These are phyloP conservation scores for Elymus sibiricus DNA, from an alignment of 176 grass and related monocot species.

Conservation along the genomic window DNA sequence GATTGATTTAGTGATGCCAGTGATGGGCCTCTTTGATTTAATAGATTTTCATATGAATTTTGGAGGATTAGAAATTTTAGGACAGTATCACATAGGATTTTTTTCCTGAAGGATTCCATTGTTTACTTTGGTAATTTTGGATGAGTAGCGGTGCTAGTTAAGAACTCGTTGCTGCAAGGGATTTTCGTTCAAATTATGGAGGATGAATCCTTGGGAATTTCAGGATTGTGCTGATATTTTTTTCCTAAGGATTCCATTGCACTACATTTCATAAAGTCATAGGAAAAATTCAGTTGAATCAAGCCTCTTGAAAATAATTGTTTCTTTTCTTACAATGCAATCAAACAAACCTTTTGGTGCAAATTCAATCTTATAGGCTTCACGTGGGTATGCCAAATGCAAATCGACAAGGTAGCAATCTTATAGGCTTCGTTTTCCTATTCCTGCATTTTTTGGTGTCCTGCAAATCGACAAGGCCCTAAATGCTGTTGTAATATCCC, in stretches of 20 bases:
- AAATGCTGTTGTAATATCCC: background rate
- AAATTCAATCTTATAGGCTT: background rate
- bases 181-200: no score
- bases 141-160: no score
- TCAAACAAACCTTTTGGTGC: background rate
- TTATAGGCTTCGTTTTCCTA: background rate
- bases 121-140: background rate
- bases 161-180: no score
- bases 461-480: background rate
- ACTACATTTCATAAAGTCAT: background rate
- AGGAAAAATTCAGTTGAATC: no score
- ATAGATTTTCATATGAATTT: background rate
- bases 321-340: background rate
- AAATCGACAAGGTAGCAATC: no score
- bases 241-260: background rate
- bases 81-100: background rate
- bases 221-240: background rate
- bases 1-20: no score
- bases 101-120: background rate
- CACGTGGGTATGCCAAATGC: background rate
- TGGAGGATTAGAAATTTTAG: background rate
- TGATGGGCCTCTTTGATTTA: no score
- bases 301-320: no score
- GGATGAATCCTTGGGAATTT: no score
- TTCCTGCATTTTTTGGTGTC: background rate